Conservation (phyloP, 768 basidiomycete genomes). For the Mycena olivaceomarginata region DNA sequence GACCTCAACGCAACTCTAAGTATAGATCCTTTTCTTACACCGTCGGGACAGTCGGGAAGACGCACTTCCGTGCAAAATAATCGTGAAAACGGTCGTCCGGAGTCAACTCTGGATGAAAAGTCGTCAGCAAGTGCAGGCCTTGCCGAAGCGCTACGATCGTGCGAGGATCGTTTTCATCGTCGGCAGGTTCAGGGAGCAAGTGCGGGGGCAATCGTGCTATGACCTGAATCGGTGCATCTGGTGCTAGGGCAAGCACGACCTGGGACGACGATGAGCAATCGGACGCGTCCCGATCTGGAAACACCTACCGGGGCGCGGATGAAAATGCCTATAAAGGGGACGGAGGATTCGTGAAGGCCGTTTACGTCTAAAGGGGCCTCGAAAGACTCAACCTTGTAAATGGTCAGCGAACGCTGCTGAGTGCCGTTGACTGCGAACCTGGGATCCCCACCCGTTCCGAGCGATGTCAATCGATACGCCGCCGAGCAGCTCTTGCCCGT, state of each 20-base stretch:
- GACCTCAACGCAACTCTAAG: neutral
- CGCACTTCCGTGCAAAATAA: constrained; percentile 89
- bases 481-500: constrained; percentile 90
- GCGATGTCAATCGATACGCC: constrained; percentile 88
- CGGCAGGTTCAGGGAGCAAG: constrained; percentile 65
- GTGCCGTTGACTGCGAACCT: constrained; percentile 66
- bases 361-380: constrained; percentile 84
- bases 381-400: constrained; percentile 90
- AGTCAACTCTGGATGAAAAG: constrained; percentile 96
- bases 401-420: neutral
- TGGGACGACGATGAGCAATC: constrained; percentile 50
- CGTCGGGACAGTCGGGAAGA: constrained; percentile 57
- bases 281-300: constrained; percentile 6
- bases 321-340: constrained; percentile 89
- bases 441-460: constrained; percentile 96
- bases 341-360: constrained; percentile 74
- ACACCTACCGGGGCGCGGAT: constrained; percentile 91
- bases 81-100: constrained; percentile 93
- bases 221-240: constrained; percentile 79
- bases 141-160: constrained; percentile 91
- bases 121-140: constrained; percentile 89
- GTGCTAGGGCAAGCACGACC: constrained; percentile 77
- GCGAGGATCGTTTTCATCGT: constrained; percentile 72
- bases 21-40: constrained; percentile 6
- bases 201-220: constrained; percentile 81